These are phyloP conservation scores for Leishmania tarentolae DNA, from an alignment of 208 protist genomes.

Conservation along the genomic window DNA sequence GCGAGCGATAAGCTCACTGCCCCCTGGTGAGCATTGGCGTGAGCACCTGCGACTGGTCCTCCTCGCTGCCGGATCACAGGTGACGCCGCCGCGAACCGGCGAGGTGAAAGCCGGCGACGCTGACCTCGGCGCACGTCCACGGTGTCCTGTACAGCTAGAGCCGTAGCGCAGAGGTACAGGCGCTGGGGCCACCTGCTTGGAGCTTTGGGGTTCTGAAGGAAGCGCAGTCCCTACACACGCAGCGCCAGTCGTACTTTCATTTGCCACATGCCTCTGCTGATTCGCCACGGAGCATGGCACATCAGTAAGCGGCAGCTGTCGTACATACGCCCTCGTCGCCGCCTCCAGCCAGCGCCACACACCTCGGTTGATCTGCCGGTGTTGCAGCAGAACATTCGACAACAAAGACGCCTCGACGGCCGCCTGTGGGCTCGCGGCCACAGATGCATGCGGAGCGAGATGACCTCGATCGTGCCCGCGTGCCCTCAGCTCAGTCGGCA, in stretches of 20 bases:
- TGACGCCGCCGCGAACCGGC: neutral
- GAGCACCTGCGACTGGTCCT: neutral
- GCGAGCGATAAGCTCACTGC: neutral
- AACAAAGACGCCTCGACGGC: conserved; percentile 53
- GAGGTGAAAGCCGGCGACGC: neutral
- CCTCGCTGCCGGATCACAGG: neutral
- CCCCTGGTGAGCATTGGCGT: neutral
- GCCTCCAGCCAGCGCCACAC: conserved; percentile 62
- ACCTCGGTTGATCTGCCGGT: conserved; percentile 49
- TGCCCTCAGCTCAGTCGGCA: conserved; percentile 23
- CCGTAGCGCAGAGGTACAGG: neutral
- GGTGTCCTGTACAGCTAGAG: too few relatives aligned
- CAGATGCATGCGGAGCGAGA: conserved; percentile 69
- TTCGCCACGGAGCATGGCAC: neutral
- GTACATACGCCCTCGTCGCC: conserved; percentile 47
- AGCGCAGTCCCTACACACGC: neutral
- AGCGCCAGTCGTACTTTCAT: neutral
- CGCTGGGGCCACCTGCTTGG: neutral
- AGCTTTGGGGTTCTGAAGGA: neutral
- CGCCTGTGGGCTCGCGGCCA: conserved; percentile 33
- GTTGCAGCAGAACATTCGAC: conserved; percentile 62
- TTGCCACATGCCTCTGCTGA: neutral
- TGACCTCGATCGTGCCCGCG: conserved; percentile 57
- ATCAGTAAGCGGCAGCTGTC: neutral
- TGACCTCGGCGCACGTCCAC: neutral